These are phyloP conservation scores for Suillus subaureus DNA, from an alignment of 768 basidiomycete genomes.

Conservation along the genomic window DNA sequence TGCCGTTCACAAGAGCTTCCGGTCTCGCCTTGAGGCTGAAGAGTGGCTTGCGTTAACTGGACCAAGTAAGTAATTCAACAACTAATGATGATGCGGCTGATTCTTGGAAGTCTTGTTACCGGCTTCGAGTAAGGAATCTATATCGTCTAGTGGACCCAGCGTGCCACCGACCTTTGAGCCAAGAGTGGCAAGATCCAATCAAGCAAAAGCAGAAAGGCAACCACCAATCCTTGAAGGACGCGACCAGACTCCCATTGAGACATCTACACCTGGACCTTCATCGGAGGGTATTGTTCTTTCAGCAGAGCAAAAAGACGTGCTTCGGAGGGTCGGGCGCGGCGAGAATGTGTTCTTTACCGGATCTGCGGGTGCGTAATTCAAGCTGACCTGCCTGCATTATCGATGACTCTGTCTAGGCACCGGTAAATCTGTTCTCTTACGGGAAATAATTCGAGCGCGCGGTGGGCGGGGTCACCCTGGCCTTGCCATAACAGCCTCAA, in stretches of 20 bases:
- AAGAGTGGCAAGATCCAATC: background rate
- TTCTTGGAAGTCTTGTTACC: background rate
- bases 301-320: constrained; percentile 50
- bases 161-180: background rate
- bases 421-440: constrained; percentile 81
- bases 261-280: background rate
- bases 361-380: constrained; percentile 60
- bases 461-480: constrained; percentile 36
- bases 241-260: background rate
- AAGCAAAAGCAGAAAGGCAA: background rate
- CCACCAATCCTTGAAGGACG: background rate
- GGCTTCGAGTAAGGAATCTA: background rate
- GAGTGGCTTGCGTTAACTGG: constrained; percentile 42
- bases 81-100: background rate
- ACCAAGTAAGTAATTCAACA: constrained; percentile 21
- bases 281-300: constrained; percentile 43
- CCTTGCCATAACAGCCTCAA: constrained; percentile 80
- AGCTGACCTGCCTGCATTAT: background rate
- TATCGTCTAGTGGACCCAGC: background rate
- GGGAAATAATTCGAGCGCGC: constrained; percentile 65
- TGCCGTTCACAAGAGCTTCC: constrained; percentile 56
- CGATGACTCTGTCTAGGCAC: constrained; percentile 49
- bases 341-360: constrained; percentile 85
- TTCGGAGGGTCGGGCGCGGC: constrained; percentile 56
- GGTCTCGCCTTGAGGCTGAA: constrained; percentile 45